These are phyloP conservation scores for Hevea brasiliensis DNA, from an alignment of 345 rosid genomes.

Conservation along the genomic window DNA sequence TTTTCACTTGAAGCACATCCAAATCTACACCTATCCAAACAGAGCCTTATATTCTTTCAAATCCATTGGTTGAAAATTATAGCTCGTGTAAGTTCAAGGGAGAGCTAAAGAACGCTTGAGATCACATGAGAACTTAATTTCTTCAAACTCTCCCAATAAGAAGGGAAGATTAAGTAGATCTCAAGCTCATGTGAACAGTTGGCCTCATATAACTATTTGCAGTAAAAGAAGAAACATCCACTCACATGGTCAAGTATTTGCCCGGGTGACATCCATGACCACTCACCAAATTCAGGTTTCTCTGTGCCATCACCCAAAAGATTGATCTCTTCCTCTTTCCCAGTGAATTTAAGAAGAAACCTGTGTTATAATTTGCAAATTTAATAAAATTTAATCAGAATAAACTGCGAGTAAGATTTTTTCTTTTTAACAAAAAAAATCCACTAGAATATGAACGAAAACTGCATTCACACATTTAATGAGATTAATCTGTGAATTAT, in stretches of 20 bases:
- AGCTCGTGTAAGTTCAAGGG: not conserved
- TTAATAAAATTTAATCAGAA: not conserved
- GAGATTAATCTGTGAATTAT: not conserved
- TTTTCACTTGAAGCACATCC: no score
- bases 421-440: not conserved
- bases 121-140: not conserved
- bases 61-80: not conserved
- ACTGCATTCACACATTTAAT: not conserved
- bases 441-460: not conserved
- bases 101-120: not conserved
- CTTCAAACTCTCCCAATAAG: not conserved
- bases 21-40: no score
- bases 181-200: not conserved
- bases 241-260: constrained; percentile 62
- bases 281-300: constrained; percentile 87
- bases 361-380: constrained; percentile 31
- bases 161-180: no score
- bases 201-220: not conserved
- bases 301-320: constrained; percentile 85
- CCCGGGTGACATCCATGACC: constrained; percentile 81
- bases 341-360: constrained; percentile 83
- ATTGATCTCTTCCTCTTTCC: constrained; percentile 82
- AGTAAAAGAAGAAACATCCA: constrained; percentile 5
- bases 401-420: not conserved
- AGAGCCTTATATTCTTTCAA: not conserved